Evolutionary conservation across 148 eudicot genomes (phyloP), one percentile per base, ranked within the genome.

Genomic region (Beta vulgaris): DNA sequence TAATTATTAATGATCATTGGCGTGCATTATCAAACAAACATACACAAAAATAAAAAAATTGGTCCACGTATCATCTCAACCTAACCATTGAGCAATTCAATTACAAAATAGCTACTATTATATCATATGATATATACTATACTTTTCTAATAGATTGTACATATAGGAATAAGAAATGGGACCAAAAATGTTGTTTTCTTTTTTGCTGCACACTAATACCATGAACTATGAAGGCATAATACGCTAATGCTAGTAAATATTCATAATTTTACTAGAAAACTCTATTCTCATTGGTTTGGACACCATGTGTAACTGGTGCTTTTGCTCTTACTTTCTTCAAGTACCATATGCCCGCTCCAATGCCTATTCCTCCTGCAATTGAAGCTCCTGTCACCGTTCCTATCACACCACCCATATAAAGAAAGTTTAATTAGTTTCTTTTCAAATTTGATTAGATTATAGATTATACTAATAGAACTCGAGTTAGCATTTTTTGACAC

Each of bases 261-360:
- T 1, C 1, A 34, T 34, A 62, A 35, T 3, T 16, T 18, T 7
- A 4, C 77, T 68, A 94, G 77, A 88, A 94, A 68, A 92, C 76
- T 78, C 96, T 83, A 58, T 94, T 94, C 75, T 94, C 96, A 81
- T 82, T 91, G 83, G 84, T 91, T 81, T 88, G 89, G 68, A 94
- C 97, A 46, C 98, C 98, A 78, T 89, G 93, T 28, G 96, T 88
- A 28, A 94, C 97, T 11, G 97, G 96, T 53, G 92, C 91, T 73
- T 86, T 88, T 21, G 91, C 89, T 76, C 88, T 94, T 81, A 94
- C 43, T 81, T 87, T 94, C 80, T 80, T 91, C 83, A 92, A 75
- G 70, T 91, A 94, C 91, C 88, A 90, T 40, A 91, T 74, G 3
- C 93, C 98, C 7, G 88, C 98, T 78, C 97, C 98, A 16, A 92